Evolutionary conservation across 768 basidiomycete genomes (phyloP).

Genomic region (Mycena haematopus): DNA sequence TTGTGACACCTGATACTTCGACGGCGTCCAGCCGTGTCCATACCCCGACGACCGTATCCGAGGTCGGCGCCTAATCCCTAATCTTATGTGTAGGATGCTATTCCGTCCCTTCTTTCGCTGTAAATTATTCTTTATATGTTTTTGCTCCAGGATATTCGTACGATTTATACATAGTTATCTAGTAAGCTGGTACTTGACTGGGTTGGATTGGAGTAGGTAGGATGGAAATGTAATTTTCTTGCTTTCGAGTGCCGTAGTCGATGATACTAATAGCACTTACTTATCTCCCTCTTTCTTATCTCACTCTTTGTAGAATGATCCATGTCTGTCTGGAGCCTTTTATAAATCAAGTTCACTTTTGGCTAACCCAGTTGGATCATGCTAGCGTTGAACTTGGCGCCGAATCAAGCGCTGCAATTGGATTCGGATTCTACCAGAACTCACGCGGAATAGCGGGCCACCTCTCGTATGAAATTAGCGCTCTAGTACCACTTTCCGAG

Average conservation of each 20-base stretch:
- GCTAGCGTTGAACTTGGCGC: too few relatives aligned
- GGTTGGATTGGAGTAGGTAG: not conserved
- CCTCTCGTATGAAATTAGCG: too few relatives aligned
- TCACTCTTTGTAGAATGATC: too few relatives aligned
- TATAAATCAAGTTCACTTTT: too few relatives aligned
- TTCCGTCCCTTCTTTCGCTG: not conserved
- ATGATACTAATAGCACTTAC: too few relatives aligned
- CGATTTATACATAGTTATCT: conserved; percentile 17
- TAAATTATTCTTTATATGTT: conserved; percentile 28
- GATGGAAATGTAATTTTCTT: conserved; percentile 21
- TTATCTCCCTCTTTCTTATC: too few relatives aligned
- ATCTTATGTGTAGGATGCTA: not conserved
- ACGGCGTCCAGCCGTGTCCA: conserved; percentile 9
- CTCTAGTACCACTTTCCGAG: too few relatives aligned
- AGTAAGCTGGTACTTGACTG: conserved; percentile 19
- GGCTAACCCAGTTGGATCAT: too few relatives aligned
- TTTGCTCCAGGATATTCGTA: not conserved
- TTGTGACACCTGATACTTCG: conserved; percentile 7
- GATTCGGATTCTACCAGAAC: too few relatives aligned
- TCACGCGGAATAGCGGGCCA: too few relatives aligned
- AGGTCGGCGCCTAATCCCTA: conserved; percentile 14
- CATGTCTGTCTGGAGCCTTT: too few relatives aligned
- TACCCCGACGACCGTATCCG: conserved; percentile 16
- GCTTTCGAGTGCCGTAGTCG: not conserved
- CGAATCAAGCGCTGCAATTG: too few relatives aligned